phyloP scores from a whole-genome alignment of 2,329 filamentous ascomycete species.

The Tolypocladium album region DNA sequence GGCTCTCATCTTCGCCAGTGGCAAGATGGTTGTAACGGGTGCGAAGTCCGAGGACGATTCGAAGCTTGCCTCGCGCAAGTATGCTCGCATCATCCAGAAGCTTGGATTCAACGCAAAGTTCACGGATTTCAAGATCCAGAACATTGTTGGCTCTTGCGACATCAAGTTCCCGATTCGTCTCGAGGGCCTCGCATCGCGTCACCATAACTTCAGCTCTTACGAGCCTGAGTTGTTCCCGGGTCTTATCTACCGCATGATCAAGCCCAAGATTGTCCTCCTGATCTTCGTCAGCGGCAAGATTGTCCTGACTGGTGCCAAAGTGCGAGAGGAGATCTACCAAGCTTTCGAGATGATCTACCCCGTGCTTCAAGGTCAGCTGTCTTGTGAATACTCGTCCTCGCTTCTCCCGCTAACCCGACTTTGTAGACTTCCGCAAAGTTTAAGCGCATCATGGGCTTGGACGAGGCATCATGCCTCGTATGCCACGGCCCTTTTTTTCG shows the following conservation, averaged over 20 bases:
- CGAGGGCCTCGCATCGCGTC: slow-evolving; percentile 88
- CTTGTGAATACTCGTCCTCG: neutral
- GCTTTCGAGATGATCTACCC: slow-evolving; percentile 97
- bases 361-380: slow-evolving; percentile 67
- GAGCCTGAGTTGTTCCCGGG: slow-evolving; percentile 97
- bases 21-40: slow-evolving; percentile 99
- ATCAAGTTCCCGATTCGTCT: slow-evolving; percentile 99
- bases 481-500: slow-evolving; percentile 10
- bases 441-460: slow-evolving; percentile 18
- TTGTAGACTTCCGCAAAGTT: slow-evolving; percentile 46
- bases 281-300: slow-evolving; percentile 99
- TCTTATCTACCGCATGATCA: slow-evolving; percentile 99
- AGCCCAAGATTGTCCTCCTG: slow-evolving; percentile 95
- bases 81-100: slow-evolving; percentile 98
- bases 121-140: slow-evolving; percentile 99
- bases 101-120: slow-evolving; percentile 99
- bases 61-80: slow-evolving; percentile 93
- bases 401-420: slow-evolving; percentile 2
- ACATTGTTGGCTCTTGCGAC: slow-evolving; percentile 96
- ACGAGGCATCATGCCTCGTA: slow-evolving; percentile 5
- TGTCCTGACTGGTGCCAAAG: slow-evolving; percentile 92
- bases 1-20: slow-evolving; percentile 91
- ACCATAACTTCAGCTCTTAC: slow-evolving; percentile 99
- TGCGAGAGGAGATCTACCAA: slow-evolving; percentile 95
- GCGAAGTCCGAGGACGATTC: slow-evolving; percentile 97